phyloP scores from a whole-genome alignment of 176 grass and related monocot species.

The Areca catechu region DNA sequence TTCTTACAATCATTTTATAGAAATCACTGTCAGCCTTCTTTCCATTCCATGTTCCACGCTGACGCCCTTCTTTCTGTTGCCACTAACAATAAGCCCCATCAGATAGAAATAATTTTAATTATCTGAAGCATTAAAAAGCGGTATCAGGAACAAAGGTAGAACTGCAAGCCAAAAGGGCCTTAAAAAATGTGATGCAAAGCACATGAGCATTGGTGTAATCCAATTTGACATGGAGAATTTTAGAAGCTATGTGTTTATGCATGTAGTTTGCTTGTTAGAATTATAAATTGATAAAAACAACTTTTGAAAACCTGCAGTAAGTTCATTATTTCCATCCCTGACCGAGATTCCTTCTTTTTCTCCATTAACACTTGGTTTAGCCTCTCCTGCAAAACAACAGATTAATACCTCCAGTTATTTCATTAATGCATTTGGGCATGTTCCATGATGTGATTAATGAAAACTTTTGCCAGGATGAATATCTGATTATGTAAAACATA shows the following conservation, averaged over 20 bases:
- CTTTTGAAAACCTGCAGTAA: conserved; percentile 56
- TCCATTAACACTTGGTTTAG: conserved; percentile 92
- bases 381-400: conserved; percentile 46
- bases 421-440: neutral
- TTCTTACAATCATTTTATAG: conserved; percentile 96
- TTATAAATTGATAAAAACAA: neutral
- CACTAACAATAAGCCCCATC: conserved; percentile 20
- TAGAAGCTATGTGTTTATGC: too few species aligned
- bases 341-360: conserved; percentile 95
- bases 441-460: too few species aligned
- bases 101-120: neutral
- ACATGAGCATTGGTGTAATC: too few species aligned
- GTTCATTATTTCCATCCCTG: conserved; percentile 99
- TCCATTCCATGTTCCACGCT: conserved; percentile 89
- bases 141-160: neutral
- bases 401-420: neutral
- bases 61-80: conserved; percentile 85
- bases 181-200: too few species aligned
- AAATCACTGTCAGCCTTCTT: conserved; percentile 97
- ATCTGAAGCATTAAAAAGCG: neutral
- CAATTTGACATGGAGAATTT: too few species aligned
- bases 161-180: neutral
- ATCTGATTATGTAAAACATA: too few species aligned
- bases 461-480: too few species aligned
- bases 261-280: neutral